phyloP scores from a whole-genome alignment of 164 flowering plant genomes.

The Tinospora cordifolia region DNA sequence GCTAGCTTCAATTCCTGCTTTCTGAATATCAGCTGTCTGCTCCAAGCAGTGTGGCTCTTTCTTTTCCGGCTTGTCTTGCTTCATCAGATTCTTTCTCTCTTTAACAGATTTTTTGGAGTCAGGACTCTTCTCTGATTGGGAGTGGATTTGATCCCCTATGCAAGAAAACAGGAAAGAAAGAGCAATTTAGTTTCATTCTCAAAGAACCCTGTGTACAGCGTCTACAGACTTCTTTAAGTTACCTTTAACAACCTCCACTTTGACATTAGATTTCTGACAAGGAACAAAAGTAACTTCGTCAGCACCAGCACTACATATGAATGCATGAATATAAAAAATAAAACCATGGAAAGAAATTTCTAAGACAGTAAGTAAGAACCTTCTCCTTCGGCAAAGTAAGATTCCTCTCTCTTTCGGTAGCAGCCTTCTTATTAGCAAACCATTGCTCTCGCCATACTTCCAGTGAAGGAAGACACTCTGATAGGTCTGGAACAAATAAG shows the following conservation, averaged over 20 bases:
- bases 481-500: constrained; percentile 78
- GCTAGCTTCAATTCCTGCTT: constrained; percentile 20
- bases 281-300: neutral
- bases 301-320: neutral
- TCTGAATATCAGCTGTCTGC: constrained; percentile 20
- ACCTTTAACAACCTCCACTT: constrained; percentile 45
- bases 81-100: constrained; percentile 17
- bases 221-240: neutral
- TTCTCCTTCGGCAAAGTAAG: constrained; percentile 47
- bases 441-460: constrained; percentile 74
- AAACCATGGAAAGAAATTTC: neutral
- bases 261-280: constrained; percentile 47
- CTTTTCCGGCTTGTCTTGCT: constrained; percentile 27
- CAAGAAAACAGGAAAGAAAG: constrained; percentile 1
- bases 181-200: neutral
- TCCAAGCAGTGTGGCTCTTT: constrained; percentile 22
- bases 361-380: constrained; percentile 11
- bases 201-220: neutral
- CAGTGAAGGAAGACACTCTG: constrained; percentile 83
- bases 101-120: constrained; percentile 25
- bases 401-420: constrained; percentile 52
- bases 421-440: constrained; percentile 57
- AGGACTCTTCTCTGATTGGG: constrained; percentile 21
- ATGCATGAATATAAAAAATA: constrained; percentile 2
- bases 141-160: constrained; percentile 17